Base-by-base conservation (phyloP, 306 rosid genomes). In the Cercis canadensis region DNA sequence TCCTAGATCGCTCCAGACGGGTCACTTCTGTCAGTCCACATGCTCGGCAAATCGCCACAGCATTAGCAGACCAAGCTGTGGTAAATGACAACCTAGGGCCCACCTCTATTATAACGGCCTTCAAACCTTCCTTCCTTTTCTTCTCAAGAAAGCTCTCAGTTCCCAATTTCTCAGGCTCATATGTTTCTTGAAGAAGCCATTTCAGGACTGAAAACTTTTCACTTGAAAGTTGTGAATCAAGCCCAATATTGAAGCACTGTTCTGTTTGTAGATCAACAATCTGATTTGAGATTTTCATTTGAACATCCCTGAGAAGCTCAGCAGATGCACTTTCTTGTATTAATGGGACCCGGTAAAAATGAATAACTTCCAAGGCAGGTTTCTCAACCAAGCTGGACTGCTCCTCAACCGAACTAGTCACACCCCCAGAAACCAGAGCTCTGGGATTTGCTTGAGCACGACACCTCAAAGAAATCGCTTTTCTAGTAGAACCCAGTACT, bases 11-110 rank as follows among this genome's bases (percentile, higher is more conserved):
- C 52, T 90, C 98, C 91, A 92, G 57, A 57, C 96, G 90, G 31
- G 79, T 81, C 77, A 90, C 92, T 83, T 90, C 98, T 3, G 87
- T 78, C 87, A 92, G 80, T 61, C 92, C 98, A 79, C 98, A 90
- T 1, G 96, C 96, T 63, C 49, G 87, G 76, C 96, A 92, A 69
- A 92, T 86, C 11, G 98, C 88, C 8, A 92, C 88, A 8, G 97
- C 98, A 83, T 92, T 92, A 8, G 98, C 57, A 58, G 98, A 92
- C 98, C 98, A 92, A 0, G 98, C 92, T 17, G 98, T 92, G 36
- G 92, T 90, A 75, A 92, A 92, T 1, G 98, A 92, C 75, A 92
- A 62, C 76, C 96, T 82, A 37, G 98, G 98, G 12, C 98, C 97
- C 76, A 90, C 97, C 86, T 90, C 98, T 56, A 90, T 43, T 63